Evolutionary conservation across 176 grass and related monocot genomes (phyloP).

Genomic region (Carex pumila): DNA sequence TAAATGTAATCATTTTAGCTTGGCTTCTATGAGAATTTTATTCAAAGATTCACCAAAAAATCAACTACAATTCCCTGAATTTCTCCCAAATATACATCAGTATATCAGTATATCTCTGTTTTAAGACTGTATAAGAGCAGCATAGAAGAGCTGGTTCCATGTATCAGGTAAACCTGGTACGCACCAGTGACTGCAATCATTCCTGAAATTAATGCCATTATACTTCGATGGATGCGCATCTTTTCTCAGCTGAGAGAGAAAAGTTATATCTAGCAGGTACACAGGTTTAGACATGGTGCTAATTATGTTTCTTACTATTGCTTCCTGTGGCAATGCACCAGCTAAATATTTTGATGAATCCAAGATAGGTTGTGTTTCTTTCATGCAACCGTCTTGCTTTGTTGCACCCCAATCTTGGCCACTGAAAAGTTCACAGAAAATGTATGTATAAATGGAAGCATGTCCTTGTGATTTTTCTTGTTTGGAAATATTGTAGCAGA

Average conservation of each 20-base stretch:
- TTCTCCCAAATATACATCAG: background rate
- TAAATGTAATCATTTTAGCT: background rate
- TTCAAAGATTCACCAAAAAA: background rate
- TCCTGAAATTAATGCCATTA: constrained; percentile 31
- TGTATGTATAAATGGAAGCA: background rate
- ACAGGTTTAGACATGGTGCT: constrained; percentile 35
- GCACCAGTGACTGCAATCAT: constrained; percentile 88
- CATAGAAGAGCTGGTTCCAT: constrained; percentile 62
- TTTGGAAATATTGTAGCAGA: too few species aligned
- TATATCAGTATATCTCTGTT: background rate
- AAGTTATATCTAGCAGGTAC: constrained; percentile 61
- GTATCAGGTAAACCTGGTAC: constrained; percentile 57
- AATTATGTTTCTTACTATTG: constrained; percentile 33
- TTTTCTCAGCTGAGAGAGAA: constrained; percentile 68
- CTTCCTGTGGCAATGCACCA: constrained; percentile 21
- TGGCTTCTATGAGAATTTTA: background rate
- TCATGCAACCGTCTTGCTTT: constrained; percentile 20
- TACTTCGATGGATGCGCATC: constrained; percentile 82
- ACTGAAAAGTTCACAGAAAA: background rate
- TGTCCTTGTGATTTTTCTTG: too few species aligned
- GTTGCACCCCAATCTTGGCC: background rate
- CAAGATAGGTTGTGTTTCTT: constrained; percentile 41
- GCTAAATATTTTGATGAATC: constrained; percentile 7
- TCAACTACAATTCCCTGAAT: background rate
- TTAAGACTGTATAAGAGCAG: constrained; percentile 23